These are phyloP conservation scores for Nephelium lappaceum DNA, from an alignment of 345 rosid species.

Conservation along the genomic window DNA sequence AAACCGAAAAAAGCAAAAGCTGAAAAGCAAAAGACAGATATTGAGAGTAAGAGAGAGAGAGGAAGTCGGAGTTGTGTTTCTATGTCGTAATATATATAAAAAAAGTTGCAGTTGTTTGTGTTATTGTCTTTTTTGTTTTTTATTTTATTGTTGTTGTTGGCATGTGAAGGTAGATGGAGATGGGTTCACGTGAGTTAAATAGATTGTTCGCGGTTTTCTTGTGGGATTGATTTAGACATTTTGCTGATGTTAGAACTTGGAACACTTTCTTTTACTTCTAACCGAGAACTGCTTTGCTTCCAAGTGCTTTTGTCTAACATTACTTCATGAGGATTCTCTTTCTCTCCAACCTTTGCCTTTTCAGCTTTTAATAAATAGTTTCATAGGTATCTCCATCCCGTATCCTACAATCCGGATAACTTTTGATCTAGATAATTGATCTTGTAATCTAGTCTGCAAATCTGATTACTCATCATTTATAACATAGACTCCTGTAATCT, in stretches of 20 bases:
- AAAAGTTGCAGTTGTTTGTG: not conserved
- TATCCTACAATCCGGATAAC: too few relatives aligned
- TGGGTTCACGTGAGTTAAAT: conserved; percentile 20
- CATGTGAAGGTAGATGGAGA: conserved; percentile 25
- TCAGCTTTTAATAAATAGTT: not conserved
- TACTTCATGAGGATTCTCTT: not conserved
- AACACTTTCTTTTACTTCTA: not conserved
- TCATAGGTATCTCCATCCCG: too few relatives aligned
- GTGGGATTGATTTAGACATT: conserved; percentile 10
- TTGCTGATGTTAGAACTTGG: not conserved
- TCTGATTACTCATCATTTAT: too few relatives aligned
- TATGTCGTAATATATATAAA: not conserved
- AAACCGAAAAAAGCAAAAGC: not conserved
- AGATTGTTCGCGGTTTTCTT: conserved; percentile 5
- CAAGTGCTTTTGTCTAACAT: not conserved
- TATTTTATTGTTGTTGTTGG: conserved; percentile 1
- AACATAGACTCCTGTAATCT: too few relatives aligned
- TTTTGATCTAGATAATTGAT: too few relatives aligned
- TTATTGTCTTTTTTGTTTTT: not conserved
- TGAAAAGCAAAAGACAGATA: not conserved
- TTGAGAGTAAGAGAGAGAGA: not conserved
- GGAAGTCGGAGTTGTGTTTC: not conserved
- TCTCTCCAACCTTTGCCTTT: not conserved
- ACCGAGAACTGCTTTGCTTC: not conserved
- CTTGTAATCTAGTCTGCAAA: too few relatives aligned